Evolutionary conservation across 768 basidiomycete species (phyloP), one percentile per base, ranked within the genome.

Genomic region (Paxillus ammoniavirescens): DNA sequence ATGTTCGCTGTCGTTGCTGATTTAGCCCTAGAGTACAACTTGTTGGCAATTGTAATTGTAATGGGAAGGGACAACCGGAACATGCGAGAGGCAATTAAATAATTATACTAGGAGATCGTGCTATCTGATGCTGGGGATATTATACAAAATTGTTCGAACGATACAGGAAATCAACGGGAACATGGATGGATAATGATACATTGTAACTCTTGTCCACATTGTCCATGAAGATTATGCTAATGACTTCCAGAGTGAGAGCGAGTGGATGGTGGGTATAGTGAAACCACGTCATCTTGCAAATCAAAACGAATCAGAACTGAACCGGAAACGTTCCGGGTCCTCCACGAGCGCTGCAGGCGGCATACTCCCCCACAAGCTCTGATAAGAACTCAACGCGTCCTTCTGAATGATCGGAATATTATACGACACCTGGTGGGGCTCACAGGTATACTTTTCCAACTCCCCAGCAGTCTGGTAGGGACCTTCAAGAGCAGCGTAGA

Each of bases 381-480:
- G 56, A 48, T 69, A 70, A 28, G 59, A 55, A 4, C 47, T 48
- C 23, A 57, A 36, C n/a, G 56, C 59, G 40, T 66, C 53, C 53
- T 47, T 49, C 37, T 61, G 61, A 4, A 54, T 44, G 45, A 56
- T 62, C 41, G 57, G 50, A 14, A 61, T 50, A 8, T 51, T 17
- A 17, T 8, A 31, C 3, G 59, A 48, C 40, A 63, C 52, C 2
- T 47, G 49, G 10, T 52, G 46, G 45, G 14, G 45, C 15, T 30
- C 40, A 30, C 52, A 57, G 17, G 52, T 46, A 13, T 49, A 64
- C 12, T 42, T 55, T 40, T 72, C 65, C 28, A 70, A 42, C 45
- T 72, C 65, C 33, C 66, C 70, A 4, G 61, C 47, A 8, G 49
- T 57, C n/a, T 65, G 58, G 46, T 63, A 62, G 0, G 62, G 55